Conservation (phyloP, 2,329 filamentous ascomycete species). For the Fusarium coffeatum region DNA sequence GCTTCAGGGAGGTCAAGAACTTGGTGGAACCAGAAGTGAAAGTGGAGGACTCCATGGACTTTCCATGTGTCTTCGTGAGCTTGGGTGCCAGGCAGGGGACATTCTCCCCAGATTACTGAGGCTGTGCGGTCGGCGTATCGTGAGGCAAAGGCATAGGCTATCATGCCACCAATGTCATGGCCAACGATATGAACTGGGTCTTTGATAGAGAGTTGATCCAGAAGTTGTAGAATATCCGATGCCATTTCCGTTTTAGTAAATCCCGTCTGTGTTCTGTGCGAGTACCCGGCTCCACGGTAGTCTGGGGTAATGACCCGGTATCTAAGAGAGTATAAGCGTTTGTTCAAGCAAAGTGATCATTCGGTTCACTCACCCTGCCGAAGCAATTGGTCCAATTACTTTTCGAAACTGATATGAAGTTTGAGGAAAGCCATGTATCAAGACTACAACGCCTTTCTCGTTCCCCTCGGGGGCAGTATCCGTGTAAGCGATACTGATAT, state of each 20-base stretch:
- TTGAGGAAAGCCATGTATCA: slow-evolving; percentile 25
- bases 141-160: slow-evolving; percentile 20
- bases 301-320: slow-evolving; percentile 23
- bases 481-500: slow-evolving; percentile 18
- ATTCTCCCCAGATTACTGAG: slow-evolving; percentile 26
- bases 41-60: slow-evolving; percentile 4
- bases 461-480: slow-evolving; percentile 1
- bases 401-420: slow-evolving; percentile 28
- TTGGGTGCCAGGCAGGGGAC: slow-evolving; percentile 6
- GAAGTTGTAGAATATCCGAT: slow-evolving; percentile 3
- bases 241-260: slow-evolving; percentile 30
- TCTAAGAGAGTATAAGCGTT: not conserved
- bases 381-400: slow-evolving; percentile 5
- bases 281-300: slow-evolving; percentile 19
- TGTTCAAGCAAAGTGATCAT: accelerated
- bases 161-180: slow-evolving; percentile 30
- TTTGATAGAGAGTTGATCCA: slow-evolving; percentile 11
- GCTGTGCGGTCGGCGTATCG: slow-evolving; percentile 8
- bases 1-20: slow-evolving; percentile 19
- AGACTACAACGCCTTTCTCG: slow-evolving; percentile 13
- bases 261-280: slow-evolving; percentile 9
- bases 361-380: not conserved
- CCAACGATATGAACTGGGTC: slow-evolving; percentile 7
- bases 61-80: slow-evolving; percentile 13
- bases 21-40: slow-evolving; percentile 19